Conservation (phyloP, 2,329 filamentous ascomycete species). For the Colletotrichum tropicicola region DNA sequence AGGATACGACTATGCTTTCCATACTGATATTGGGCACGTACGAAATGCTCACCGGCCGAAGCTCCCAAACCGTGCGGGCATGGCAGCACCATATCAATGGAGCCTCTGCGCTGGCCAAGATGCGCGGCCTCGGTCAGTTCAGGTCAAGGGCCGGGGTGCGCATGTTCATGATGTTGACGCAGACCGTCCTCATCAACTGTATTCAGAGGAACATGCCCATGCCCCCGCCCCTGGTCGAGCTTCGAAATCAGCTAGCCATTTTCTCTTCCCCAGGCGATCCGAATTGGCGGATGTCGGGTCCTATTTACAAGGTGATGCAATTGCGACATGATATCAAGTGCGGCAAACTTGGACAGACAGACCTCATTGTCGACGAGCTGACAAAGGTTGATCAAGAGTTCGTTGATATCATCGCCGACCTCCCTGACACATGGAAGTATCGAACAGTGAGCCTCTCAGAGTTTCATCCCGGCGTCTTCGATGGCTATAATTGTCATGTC, state of each 20-base stretch:
- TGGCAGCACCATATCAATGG: conserved; percentile 65
- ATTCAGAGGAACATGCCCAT: conserved; percentile 58
- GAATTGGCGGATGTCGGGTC: conserved; percentile 51
- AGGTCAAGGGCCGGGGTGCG: conserved; percentile 52
- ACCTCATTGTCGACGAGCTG: conserved; percentile 46
- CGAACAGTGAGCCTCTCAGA: conserved; percentile 48
- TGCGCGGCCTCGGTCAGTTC: conserved; percentile 59
- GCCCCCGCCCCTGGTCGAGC: conserved; percentile 55
- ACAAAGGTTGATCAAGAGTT: conserved; percentile 54
- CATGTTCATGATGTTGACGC: conserved; percentile 64
- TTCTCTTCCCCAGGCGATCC: conserved; percentile 47
- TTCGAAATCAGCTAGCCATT: conserved; percentile 52
- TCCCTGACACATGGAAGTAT: conserved; percentile 53
- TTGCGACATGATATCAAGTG: conserved; percentile 56
- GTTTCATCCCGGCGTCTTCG: conserved; percentile 51
- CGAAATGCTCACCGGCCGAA: conserved; percentile 60
- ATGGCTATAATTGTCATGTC: conserved; percentile 51
- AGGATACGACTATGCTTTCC: conserved; percentile 61
- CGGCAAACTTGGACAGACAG: conserved; percentile 44
- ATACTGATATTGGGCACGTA: conserved; percentile 64
- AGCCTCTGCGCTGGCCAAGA: conserved; percentile 57
- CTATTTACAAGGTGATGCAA: conserved; percentile 55
- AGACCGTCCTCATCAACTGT: conserved; percentile 61
- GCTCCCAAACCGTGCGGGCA: conserved; percentile 54
- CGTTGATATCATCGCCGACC: conserved; percentile 44